A percentile compares a stretch with the other conserved stretches of the same genome.
Conservation (phyloP, 192 early-diverging fungal genomes). For the Entrophospora sp. region DNA sequence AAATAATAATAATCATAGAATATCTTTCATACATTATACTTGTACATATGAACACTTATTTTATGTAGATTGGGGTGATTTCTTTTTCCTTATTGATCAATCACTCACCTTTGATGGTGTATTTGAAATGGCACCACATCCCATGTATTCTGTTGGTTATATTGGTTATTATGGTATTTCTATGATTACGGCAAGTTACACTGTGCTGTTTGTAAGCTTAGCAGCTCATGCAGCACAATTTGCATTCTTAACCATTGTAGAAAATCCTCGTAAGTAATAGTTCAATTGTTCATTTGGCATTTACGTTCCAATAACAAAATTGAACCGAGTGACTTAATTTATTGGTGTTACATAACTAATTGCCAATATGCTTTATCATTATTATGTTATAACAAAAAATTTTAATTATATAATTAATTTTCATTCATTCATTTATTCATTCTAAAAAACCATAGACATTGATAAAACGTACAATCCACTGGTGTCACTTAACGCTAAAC, state of each 20-base stretch:
- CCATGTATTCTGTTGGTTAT: conserved; percentile 98
- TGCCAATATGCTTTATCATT: no score
- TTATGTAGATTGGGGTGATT: conserved; percentile 91
- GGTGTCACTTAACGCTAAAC: conserved; percentile 24
- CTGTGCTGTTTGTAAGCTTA: conserved; percentile 82
- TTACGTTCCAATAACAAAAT: no score
- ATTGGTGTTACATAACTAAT: no score
- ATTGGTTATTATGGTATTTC: conserved; percentile 92
- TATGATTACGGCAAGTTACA: conserved; percentile 84
- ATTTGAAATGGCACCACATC: conserved; percentile 96
- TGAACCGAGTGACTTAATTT: no score
- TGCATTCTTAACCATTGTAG: conserved; percentile 80
- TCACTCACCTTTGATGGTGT: conserved; percentile 89
- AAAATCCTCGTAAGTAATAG: conserved; percentile 70
- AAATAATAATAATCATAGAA: neutral
- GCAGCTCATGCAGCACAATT: conserved; percentile 85
- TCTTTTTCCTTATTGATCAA: conserved; percentile 91
- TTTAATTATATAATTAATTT: neutral
- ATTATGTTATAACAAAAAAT: neutral
- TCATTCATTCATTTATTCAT: neutral
- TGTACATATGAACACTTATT: neutral
- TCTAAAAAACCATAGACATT: no score
- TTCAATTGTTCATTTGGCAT: no score
- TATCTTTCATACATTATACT: neutral
- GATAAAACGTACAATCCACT: conserved; percentile 55